Percentiles rank a stretch among this genome's conserved stretches.
phyloP scores from a whole-genome alignment of 805 yeast species.

The Yamadazyma laniorum region DNA sequence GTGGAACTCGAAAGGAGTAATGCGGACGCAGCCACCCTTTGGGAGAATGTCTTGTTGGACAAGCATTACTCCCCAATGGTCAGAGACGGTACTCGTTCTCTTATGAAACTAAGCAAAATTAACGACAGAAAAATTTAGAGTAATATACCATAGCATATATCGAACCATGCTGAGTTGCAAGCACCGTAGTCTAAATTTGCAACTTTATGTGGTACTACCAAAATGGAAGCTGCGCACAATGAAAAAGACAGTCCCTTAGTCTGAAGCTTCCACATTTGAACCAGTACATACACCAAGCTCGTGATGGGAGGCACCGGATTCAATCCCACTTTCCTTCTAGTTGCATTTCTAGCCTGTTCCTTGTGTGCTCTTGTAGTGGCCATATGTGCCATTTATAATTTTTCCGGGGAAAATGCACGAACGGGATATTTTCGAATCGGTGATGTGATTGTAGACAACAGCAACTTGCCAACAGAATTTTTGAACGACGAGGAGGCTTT shows the following conservation, averaged over 20 bases:
- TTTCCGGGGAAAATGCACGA: not conserved
- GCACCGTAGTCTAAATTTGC: no score
- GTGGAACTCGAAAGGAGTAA: slow-evolving; percentile 71
- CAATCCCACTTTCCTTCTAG: not conserved
- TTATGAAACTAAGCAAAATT: slow-evolving; percentile 37
- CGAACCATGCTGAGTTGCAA: no score
- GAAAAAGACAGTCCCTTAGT: no score
- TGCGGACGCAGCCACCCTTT: slow-evolving; percentile 83
- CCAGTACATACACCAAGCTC: no score
- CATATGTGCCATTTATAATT: not conserved
- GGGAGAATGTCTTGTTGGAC: slow-evolving; percentile 81
- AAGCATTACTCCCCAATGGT: slow-evolving; percentile 83
- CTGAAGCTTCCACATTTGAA: no score
- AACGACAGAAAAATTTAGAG: slow-evolving; percentile 9
- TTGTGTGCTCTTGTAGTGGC: not conserved
- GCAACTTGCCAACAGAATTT: slow-evolving; percentile 33
- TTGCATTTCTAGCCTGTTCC: not conserved
- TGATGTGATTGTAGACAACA: not conserved
- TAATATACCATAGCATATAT: not conserved
- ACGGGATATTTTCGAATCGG: not conserved
- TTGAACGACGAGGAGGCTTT: slow-evolving; percentile 41
- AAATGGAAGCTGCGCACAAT: no score
- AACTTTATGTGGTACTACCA: no score
- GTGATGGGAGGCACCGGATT: no score
- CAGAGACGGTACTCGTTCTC: slow-evolving; percentile 56